phyloP scores from a whole-genome alignment of 106 monocot genomes.

The Ottelia alismoides region DNA sequence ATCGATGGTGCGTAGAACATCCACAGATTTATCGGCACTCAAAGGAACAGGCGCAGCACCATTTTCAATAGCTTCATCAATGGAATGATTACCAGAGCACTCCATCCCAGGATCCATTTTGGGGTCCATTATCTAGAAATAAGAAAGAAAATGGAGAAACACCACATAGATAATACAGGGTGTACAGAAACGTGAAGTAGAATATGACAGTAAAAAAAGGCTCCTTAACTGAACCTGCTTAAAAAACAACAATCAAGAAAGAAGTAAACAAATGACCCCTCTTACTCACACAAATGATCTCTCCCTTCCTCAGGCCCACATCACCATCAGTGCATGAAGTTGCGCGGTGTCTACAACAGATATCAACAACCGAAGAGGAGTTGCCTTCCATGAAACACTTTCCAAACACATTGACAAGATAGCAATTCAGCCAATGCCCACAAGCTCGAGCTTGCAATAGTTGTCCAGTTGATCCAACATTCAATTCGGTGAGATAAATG shows the following conservation, averaged over 20 bases:
- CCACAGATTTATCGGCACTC: slow-evolving; percentile 62
- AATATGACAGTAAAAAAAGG: neutral
- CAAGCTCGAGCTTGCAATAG: no score
- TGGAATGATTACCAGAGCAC: slow-evolving; percentile 48
- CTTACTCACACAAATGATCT: no score
- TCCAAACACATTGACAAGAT: no score
- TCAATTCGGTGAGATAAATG: no score
- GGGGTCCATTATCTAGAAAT: slow-evolving; percentile 93
- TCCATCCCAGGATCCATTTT: slow-evolving; percentile 98
- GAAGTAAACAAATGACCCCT: neutral
- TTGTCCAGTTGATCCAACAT: no score
- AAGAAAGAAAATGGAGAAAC: neutral
- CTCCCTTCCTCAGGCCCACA: no score
- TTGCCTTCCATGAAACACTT: no score
- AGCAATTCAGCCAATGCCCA: no score
- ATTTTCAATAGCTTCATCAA: slow-evolving; percentile 93
- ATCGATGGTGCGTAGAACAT: slow-evolving; percentile 76
- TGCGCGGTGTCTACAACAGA: no score
- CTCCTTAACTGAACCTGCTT: no score
- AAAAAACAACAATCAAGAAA: neutral
- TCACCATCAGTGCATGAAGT: no score
- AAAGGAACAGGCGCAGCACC: slow-evolving; percentile 88
- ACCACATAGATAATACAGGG: neutral
- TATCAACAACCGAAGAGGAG: no score
- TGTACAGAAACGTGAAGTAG: neutral